A percentile compares a stretch with the other conserved stretches of the same genome.
phyloP scores from a whole-genome alignment of 495 filamentous ascomycete genomes.

The Physcia stellaris region DNA sequence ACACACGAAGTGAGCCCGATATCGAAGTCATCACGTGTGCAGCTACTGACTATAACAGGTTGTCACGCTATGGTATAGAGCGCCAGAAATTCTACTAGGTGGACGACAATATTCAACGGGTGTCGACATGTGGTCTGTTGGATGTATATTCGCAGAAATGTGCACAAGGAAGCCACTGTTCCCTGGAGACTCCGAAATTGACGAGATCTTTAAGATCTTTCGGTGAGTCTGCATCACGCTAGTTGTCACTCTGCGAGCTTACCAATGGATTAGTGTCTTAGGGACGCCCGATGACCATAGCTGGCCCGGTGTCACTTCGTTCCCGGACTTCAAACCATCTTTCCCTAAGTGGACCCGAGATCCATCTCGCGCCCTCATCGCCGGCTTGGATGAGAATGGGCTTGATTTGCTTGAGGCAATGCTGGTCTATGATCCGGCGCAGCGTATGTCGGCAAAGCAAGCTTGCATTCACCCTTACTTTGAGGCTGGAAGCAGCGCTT shows the following conservation, averaged over 20 bases:
- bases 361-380: conserved; percentile 38
- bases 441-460: conserved; percentile 90
- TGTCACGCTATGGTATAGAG: conserved; percentile 95
- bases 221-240: conserved; percentile 38
- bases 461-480: conserved; percentile 91
- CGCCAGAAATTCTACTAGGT: conserved; percentile 94
- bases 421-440: conserved; percentile 89
- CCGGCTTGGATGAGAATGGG: conserved; percentile 57
- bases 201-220: conserved; percentile 99
- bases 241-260: conserved; percentile 1
- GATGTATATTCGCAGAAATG: conserved; percentile 99
- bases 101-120: conserved; percentile 96
- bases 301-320: conserved; percentile 95
- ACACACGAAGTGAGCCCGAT: conserved; percentile 65
- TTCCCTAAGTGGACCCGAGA: conserved; percentile 95
- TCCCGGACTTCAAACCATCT: conserved; percentile 92
- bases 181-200: conserved; percentile 96
- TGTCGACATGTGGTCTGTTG: conserved; percentile 98
- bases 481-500: conserved; percentile 46
- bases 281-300: conserved; percentile 79
- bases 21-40: background rate
- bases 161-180: conserved; percentile 96
- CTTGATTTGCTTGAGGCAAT: conserved; percentile 80
- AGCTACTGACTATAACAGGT: conserved; percentile 41
- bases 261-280: conserved; percentile 48